Percentiles rank a stretch among this genome's conserved stretches.
Evolutionary conservation across 768 basidiomycete genomes (phyloP).

Genomic region (Macrolepiota dolichaula): DNA sequence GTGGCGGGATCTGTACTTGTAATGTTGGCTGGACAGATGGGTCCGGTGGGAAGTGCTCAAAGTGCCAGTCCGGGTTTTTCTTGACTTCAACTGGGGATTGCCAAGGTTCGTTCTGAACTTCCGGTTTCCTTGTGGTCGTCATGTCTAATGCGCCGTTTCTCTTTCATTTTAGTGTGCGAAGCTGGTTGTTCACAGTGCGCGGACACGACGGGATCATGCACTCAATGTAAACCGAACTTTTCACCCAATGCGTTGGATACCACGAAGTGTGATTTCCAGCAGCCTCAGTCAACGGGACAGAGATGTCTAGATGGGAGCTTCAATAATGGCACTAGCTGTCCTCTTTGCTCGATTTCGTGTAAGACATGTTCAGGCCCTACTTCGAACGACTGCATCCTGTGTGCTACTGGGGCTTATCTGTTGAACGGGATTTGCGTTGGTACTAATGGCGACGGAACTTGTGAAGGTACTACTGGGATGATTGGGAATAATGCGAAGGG

Average conservation of each 20-base stretch:
- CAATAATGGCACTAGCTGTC: slow-evolving; percentile 48
- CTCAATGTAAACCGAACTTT: slow-evolving; percentile 68
- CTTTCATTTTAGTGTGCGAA: slow-evolving; percentile 52
- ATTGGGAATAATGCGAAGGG: slow-evolving; percentile 80
- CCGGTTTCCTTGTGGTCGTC: not conserved
- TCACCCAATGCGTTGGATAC: slow-evolving; percentile 63
- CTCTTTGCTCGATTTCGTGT: slow-evolving; percentile 61
- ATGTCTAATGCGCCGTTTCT: slow-evolving; percentile 2
- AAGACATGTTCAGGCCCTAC: slow-evolving; percentile 66
- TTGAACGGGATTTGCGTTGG: slow-evolving; percentile 72
- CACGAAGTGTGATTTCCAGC: slow-evolving; percentile 58
- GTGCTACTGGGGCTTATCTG: slow-evolving; percentile 55
- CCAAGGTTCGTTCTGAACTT: slow-evolving; percentile 42
- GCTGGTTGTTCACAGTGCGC: slow-evolving; percentile 72
- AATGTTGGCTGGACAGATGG: slow-evolving; percentile 73
- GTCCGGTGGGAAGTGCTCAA: slow-evolving; percentile 69
- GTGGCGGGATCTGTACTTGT: slow-evolving; percentile 70
- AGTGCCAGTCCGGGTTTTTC: slow-evolving; percentile 78
- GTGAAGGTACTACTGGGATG: slow-evolving; percentile 58
- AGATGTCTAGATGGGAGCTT: slow-evolving; percentile 69
- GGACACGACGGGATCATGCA: slow-evolving; percentile 64
- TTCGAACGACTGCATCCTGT: slow-evolving; percentile 70
- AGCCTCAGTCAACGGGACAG: slow-evolving; percentile 48
- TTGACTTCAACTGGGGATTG: slow-evolving; percentile 67
- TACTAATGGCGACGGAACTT: slow-evolving; percentile 66